Base-by-base conservation (phyloP, 495 filamentous ascomycete genomes). In the Amphirosellinia nigrospora region DNA sequence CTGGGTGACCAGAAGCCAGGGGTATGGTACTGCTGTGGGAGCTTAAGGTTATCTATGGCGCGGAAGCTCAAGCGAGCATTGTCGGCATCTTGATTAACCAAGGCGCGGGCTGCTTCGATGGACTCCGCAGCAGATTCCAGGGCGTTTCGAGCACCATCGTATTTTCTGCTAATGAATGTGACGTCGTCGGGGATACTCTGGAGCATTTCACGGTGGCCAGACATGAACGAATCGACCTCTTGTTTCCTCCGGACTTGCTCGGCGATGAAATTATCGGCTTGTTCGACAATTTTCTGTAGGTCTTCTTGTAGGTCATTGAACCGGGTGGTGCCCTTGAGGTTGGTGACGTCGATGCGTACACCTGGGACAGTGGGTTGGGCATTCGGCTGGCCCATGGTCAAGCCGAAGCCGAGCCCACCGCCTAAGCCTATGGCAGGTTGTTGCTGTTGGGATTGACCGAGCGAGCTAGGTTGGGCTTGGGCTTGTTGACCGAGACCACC, bases 261-360 rank as follows among this genome's bases (percentile, higher is more conserved):
- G 38, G 90, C 84, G 69, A 97, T 92, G 74, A 87, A 85, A 23
- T 86, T 84, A 77, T 99, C 95, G 70, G 97, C 88, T 15, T 77
- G 75, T 62, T 91, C 87, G 52, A 99, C 91, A 55, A 91, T 78
- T 58, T 87, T 86, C 71, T 97, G 92, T n/a, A 98, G 82, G 43
- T 91, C 87, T 72, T 94, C 91, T 52, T 92, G 87, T 46, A 96
- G 89, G 81, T 97, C 95, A 77, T 91, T 90, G 82, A 94, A 97
- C 66, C 96, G 91, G 9, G 96, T 97, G 0, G 94, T 97, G 6
- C 91, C 88, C 13, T 92, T 86, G 28, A 98, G 83, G 75, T 93
- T 90, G 77, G 85, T 87, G 36, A 92, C 76, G 79, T 94, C 91
- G 43, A 97, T 89, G 64, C 90, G 90, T 21, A 94, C 92, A 8